Evolutionary conservation across 164 flowering plant genomes (phyloP).

Genomic region (Aristolochia fimbriata): DNA sequence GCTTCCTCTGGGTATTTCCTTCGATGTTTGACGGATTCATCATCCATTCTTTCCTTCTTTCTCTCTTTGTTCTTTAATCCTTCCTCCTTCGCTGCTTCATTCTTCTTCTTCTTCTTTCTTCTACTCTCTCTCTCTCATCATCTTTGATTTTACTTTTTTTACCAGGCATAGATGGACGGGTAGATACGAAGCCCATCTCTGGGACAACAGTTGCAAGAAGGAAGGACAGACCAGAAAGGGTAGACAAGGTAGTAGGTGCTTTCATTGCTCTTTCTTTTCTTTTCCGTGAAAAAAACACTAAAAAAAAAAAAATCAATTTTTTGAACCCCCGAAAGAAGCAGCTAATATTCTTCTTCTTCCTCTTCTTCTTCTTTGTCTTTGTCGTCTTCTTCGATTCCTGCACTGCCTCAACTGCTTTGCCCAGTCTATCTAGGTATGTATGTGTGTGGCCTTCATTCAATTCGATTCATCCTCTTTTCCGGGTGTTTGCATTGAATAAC

Average conservation of each 20-base stretch:
- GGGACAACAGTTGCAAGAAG: constrained; percentile 94
- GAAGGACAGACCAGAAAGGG: constrained; percentile 95
- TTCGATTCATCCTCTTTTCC: background rate
- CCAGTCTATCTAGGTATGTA: constrained; percentile 71
- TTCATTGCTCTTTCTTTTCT: background rate
- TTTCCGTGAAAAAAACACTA: no score
- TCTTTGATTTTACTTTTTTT: background rate
- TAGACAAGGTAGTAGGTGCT: constrained; percentile 79
- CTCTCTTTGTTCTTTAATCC: no score
- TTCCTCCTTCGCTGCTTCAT: no score
- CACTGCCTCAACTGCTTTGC: constrained; percentile 10
- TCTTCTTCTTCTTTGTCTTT: constrained; percentile 7
- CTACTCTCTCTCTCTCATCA: background rate
- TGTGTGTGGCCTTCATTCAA: background rate
- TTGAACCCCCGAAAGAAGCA: background rate
- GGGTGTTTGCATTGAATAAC: no score
- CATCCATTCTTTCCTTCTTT: background rate
- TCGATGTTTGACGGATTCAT: background rate
- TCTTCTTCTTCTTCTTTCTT: no score
- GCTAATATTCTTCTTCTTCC: background rate
- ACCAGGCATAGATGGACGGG: constrained; percentile 92
- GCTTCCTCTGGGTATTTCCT: no score
- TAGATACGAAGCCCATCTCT: constrained; percentile 87
- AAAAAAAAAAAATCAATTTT: no score
- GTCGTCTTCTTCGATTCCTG: constrained; percentile 18